Evolutionary conservation across 345 rosid genomes (phyloP).

Genomic region (Garcia nutans): DNA sequence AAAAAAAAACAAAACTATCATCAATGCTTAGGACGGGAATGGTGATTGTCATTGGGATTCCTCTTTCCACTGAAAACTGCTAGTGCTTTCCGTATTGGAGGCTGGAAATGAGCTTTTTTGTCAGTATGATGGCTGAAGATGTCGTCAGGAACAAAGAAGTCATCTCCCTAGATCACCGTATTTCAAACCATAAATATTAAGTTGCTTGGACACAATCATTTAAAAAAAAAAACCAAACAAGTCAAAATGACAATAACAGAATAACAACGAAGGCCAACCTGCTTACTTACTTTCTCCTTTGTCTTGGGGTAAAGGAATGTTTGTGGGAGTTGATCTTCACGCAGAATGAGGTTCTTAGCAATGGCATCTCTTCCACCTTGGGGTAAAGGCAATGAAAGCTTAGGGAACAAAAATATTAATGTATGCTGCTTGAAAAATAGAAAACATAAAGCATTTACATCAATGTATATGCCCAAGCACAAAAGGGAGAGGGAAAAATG

Average conservation of each 20-base stretch:
- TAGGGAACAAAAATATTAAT: conserved; percentile 17
- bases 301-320: conserved; percentile 78
- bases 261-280: conserved; percentile 39
- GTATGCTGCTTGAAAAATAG: background rate
- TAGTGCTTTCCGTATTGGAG: conserved; percentile 81
- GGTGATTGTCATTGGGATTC: conserved; percentile 96
- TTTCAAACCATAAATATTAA: background rate
- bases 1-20: background rate
- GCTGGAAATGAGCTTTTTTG: conserved; percentile 62
- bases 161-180: conserved; percentile 55
- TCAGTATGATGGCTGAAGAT: conserved; percentile 61
- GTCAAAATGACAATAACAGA: background rate
- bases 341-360: conserved; percentile 66
- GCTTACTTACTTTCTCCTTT: conserved; percentile 68
- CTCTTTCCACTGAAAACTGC: conserved; percentile 82
- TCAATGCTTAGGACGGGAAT: conserved; percentile 57
- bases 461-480: background rate
- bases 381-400: conserved; percentile 88
- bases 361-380: conserved; percentile 93
- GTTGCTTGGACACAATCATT: background rate
- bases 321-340: conserved; percentile 95
- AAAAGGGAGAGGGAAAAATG: background rate
- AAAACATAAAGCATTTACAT: background rate
- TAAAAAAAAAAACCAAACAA: background rate
- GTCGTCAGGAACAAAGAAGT: conserved; percentile 48